phyloP scores from a whole-genome alignment of 1,139 yeast genomes.

The Saccharomyces hybrid region DNA sequence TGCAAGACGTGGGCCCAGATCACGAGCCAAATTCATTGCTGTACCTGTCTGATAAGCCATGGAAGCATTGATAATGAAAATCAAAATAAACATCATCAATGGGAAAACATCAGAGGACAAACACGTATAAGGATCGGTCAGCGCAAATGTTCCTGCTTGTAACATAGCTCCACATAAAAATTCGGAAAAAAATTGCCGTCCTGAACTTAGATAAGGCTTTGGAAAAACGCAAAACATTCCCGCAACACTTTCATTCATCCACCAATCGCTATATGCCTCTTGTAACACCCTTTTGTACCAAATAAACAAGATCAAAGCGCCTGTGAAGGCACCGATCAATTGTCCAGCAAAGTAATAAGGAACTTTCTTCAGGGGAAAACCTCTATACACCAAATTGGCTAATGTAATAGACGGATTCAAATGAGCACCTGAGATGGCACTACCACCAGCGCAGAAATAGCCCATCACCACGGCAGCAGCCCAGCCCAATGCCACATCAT shows the following conservation, averaged over 20 bases:
- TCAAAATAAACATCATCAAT: constrained; percentile 37
- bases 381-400: constrained; percentile 36
- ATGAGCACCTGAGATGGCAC: constrained; percentile 40
- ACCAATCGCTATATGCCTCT: constrained; percentile 21
- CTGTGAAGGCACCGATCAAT: constrained; percentile 36
- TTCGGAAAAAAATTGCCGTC: constrained; percentile 42
- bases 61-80: constrained; percentile 39
- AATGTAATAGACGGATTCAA: constrained; percentile 39
- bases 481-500: constrained; percentile 41
- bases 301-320: constrained; percentile 35
- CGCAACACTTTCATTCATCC: constrained; percentile 24
- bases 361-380: constrained; percentile 38
- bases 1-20: constrained; percentile 45
- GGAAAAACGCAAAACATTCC: constrained; percentile 43
- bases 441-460: constrained; percentile 37
- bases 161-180: constrained; percentile 38
- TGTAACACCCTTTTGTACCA: constrained; percentile 29
- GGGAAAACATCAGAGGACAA: constrained; percentile 41
- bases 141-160: constrained; percentile 39
- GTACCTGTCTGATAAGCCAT: constrained; percentile 45
- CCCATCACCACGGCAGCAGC: constrained; percentile 46
- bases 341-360: constrained; percentile 37
- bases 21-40: constrained; percentile 46
- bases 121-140: constrained; percentile 43
- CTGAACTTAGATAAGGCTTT: constrained; percentile 34